Conservation (phyloP, 2,329 filamentous ascomycete species). For the Calonectria pauciramosa region DNA sequence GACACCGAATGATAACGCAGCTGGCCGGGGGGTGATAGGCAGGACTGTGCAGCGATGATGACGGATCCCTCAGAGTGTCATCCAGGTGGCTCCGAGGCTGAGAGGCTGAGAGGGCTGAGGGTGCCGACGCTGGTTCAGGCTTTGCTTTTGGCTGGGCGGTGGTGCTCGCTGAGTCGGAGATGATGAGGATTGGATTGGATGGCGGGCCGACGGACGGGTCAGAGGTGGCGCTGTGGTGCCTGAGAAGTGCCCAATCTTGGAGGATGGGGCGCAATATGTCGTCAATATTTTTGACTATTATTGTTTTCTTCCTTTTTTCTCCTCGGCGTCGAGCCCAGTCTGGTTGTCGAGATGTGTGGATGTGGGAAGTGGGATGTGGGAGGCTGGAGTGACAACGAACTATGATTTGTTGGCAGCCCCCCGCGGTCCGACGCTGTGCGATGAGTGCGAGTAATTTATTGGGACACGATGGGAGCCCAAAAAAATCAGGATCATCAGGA, state of each 20-base stretch:
- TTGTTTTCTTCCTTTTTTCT: background rate
- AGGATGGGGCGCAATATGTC: background rate
- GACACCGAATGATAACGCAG: constrained; percentile 9
- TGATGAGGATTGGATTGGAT: constrained; percentile 2
- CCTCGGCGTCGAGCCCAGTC: background rate
- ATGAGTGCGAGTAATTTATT: background rate
- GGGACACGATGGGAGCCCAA: background rate
- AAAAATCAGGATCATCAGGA: background rate
- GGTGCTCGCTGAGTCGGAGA: constrained; percentile 2
- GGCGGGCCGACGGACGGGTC: constrained; percentile 6
- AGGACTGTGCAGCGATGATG: constrained; percentile 3
- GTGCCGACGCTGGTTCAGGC: background rate
- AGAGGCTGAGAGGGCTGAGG: constrained; percentile 10
- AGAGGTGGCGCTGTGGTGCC: constrained; percentile 11
- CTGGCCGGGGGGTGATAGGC: constrained; percentile 10
- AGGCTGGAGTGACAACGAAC: constrained; percentile 12
- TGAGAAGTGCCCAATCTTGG: background rate
- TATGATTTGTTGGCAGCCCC: constrained; percentile 12
- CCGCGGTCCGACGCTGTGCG: background rate
- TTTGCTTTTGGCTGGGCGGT: constrained; percentile 16
- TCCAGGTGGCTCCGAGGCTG: constrained; percentile 22
- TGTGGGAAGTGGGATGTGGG: constrained; percentile 22
- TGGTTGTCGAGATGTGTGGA: constrained; percentile 15
- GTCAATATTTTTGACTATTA: constrained; percentile 3
- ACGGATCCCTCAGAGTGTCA: constrained; percentile 6